A percentile compares a stretch with the other conserved stretches of the same genome.
phyloP scores from a whole-genome alignment of 441 rosid genomes.

The Syzygium malaccense region DNA sequence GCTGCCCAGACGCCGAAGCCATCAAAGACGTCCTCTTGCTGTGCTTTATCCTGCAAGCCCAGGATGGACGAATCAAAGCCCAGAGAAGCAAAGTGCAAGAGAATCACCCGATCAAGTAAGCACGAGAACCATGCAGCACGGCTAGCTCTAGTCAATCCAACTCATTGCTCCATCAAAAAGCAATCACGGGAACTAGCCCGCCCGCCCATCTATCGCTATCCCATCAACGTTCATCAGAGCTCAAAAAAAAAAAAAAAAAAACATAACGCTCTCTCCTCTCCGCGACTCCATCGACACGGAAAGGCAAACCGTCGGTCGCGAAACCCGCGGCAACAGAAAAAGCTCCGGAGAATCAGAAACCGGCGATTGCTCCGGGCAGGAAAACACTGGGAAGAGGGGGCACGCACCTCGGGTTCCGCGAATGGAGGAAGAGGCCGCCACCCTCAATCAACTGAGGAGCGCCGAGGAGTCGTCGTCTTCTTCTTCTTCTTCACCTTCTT shows the following conservation, averaged over 20 bases:
- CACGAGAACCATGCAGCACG: background rate
- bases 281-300: background rate
- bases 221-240: background rate
- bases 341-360: background rate
- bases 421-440: background rate
- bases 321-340: background rate
- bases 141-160: background rate
- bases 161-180: background rate
- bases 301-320: background rate
- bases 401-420: background rate
- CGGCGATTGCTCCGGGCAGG: background rate
- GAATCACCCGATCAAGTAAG: background rate
- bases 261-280: background rate
- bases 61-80: background rate
- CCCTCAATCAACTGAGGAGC: background rate
- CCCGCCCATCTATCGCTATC: background rate
- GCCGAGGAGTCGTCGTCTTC: background rate
- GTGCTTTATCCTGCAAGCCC: background rate
- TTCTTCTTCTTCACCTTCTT: background rate
- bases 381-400: background rate
- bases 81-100: background rate
- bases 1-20: constrained; percentile 25
- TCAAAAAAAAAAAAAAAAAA: background rate
- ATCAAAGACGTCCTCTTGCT: background rate
- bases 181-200: background rate